A percentile compares a stretch with the other conserved stretches of the same genome.
These are phyloP conservation scores for Stagonosporopsis tanaceti DNA, from an alignment of 2,329 filamentous ascomycete genomes.

Conservation along the genomic window DNA sequence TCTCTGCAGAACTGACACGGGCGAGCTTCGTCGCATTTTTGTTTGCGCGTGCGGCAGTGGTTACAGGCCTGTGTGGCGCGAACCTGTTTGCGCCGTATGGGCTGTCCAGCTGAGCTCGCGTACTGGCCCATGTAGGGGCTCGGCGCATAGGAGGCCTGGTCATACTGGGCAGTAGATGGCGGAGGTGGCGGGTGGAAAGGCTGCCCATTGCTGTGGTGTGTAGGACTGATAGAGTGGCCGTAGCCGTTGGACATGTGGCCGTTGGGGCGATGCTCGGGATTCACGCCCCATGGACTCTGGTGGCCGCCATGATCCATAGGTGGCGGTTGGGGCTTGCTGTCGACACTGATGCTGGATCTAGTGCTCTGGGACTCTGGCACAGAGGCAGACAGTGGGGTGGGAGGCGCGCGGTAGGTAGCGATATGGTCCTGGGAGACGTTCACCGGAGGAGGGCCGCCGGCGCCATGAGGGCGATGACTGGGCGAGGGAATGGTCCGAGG, in stretches of 20 bases:
- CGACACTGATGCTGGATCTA: constrained; percentile 37
- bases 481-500: constrained; percentile 46
- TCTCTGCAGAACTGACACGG: constrained; percentile 75
- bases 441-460: constrained; percentile 38
- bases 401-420: constrained; percentile 42
- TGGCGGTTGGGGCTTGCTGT: constrained; percentile 39
- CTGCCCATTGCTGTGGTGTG: constrained; percentile 36
- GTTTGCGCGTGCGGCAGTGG: constrained; percentile 51
- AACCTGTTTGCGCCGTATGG: constrained; percentile 47
- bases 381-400: constrained; percentile 39
- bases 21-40: constrained; percentile 52
- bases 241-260: constrained; percentile 46
- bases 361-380: constrained; percentile 34
- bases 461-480: constrained; percentile 47
- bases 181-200: constrained; percentile 42
- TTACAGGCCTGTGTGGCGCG: constrained; percentile 71
- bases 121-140: constrained; percentile 44
- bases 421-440: constrained; percentile 48
- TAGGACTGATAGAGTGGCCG: constrained; percentile 40
- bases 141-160: constrained; percentile 36
- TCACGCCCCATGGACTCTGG: constrained; percentile 43
- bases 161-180: constrained; percentile 37
- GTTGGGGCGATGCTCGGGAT: constrained; percentile 45
- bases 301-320: constrained; percentile 49
- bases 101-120: constrained; percentile 28